These are phyloP conservation scores for Cladophialophora chaetospira DNA, from an alignment of 2,329 filamentous ascomycete genomes.

Conservation along the genomic window DNA sequence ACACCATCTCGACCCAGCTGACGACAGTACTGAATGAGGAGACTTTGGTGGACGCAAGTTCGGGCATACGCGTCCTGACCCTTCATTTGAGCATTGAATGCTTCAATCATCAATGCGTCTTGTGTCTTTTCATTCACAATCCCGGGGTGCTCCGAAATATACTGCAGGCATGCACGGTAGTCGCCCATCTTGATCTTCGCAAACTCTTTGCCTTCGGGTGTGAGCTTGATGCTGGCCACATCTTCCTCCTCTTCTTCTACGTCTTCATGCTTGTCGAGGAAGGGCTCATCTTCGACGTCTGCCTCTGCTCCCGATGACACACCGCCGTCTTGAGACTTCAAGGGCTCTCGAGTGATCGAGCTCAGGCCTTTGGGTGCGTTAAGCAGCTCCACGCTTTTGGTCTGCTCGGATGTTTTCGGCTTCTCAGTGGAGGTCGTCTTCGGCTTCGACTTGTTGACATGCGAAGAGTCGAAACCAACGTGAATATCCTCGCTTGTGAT, in stretches of 20 bases:
- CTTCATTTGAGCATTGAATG: slow-evolving; percentile 84
- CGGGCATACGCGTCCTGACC: slow-evolving; percentile 73
- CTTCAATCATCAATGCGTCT: slow-evolving; percentile 85
- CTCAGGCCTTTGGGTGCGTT: slow-evolving; percentile 53
- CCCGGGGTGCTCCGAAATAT: slow-evolving; percentile 74
- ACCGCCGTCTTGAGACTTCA: slow-evolving; percentile 44
- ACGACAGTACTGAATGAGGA: slow-evolving; percentile 92
- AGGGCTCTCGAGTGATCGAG: slow-evolving; percentile 38
- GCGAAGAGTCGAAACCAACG: slow-evolving; percentile 86
- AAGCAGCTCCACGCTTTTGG: slow-evolving; percentile 65
- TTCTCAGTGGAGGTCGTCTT: slow-evolving; percentile 44
- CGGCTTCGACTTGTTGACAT: slow-evolving; percentile 64
- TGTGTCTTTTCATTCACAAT: slow-evolving; percentile 84
- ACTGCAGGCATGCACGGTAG: slow-evolving; percentile 72
- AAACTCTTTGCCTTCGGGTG: slow-evolving; percentile 76
- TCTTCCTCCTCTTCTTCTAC: slow-evolving; percentile 59
- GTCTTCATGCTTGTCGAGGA: slow-evolving; percentile 42
- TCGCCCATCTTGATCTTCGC: slow-evolving; percentile 74
- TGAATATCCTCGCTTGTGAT: slow-evolving; percentile 92
- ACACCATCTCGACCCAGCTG: slow-evolving; percentile 87
- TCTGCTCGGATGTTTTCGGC: slow-evolving; percentile 18
- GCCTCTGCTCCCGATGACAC: slow-evolving; percentile 62
- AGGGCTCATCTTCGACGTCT: slow-evolving; percentile 58
- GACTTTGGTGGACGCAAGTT: slow-evolving; percentile 89
- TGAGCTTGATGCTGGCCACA: slow-evolving; percentile 74